Base-by-base conservation (phyloP, 257 asterid genomes). In the Gentiana dahurica region DNA sequence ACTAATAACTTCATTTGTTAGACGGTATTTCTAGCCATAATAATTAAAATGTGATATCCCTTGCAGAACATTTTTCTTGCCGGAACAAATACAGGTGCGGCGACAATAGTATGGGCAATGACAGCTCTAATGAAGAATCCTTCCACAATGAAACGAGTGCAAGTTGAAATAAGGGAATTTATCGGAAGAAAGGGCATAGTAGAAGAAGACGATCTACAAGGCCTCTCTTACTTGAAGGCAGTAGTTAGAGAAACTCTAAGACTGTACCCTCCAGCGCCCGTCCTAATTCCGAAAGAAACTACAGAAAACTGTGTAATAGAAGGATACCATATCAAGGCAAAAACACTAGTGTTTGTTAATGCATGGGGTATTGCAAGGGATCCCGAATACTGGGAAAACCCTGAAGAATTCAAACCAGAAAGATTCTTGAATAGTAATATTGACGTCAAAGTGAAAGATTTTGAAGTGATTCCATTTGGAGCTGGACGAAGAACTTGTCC, bases 191-290 rank as follows among this genome's bases (percentile, higher is more conserved):
- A 63, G 36, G 65, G 65, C 15, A 0, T 8, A 1, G 57, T 68
- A 12, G 45, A 37, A 24, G 2, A 38, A 39, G 72, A 66, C 0
- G 80, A 76, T 48, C 6, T 80, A 2, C 75, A 49, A 37, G 63
- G 78, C 46, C 69, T 83, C 84, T 65, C n/a, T 0, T 80, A 80
- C 10, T 57, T 83, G 8, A 81, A 78, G 66, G 72, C 79, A 1
- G 80, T 68, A 4, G 55, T 80, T 7, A 80, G 78, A 38, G 88
- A 83, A 43, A 35, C 67, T 12, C 65, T 77, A 2, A 55, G 89
- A 0, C 62, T 74, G 5, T 89, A 79, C 51, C 0, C 75, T 9
- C 84, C 91, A 0, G 4, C 51, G 3, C 82, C 88, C 15, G 44
- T 79, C 44, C 66, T 79, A 2, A 33, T 75, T 48, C 80, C 92